Evolutionary conservation across 495 filamentous ascomycete species (phyloP).

Genomic region (Hyphodiscus hymeniophilus): DNA sequence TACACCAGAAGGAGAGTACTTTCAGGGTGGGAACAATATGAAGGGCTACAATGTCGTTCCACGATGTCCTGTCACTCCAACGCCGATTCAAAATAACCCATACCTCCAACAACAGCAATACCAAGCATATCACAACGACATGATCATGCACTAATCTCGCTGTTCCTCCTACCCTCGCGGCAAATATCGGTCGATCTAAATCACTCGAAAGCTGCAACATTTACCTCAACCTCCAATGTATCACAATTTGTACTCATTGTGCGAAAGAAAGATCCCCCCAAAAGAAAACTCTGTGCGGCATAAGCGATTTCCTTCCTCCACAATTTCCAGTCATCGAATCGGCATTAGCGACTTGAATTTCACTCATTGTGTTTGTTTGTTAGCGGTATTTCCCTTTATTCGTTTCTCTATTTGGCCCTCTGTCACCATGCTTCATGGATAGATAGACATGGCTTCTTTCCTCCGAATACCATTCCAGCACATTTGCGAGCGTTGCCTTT

Average conservation of each 20-base stretch:
- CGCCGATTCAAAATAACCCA: constrained; percentile 27
- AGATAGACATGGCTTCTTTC: not conserved
- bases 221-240: constrained; percentile 26
- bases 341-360: constrained; percentile 26
- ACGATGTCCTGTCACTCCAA: constrained; percentile 44
- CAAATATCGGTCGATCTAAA: constrained; percentile 1
- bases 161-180: not conserved
- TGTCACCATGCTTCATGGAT: not conserved
- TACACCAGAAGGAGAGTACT: constrained; percentile 76
- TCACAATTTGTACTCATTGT: constrained; percentile 23
- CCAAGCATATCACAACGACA: constrained; percentile 21
- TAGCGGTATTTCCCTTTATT: constrained; percentile 13
- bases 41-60: constrained; percentile 41
- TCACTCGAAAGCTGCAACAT: constrained; percentile 11
- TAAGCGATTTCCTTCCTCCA: constrained; percentile 26
- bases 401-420: not conserved
- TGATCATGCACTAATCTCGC: constrained; percentile 17
- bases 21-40: constrained; percentile 32
- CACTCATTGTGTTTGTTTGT: constrained; percentile 7
- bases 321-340: constrained; percentile 23
- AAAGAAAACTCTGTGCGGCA: constrained; percentile 22
- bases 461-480: not conserved
- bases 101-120: constrained; percentile 24
- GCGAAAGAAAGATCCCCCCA: constrained; percentile 9
- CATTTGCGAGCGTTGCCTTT: not conserved